These are phyloP conservation scores for Hypomontagnella monticulosa DNA, from an alignment of 495 filamentous ascomycete genomes.

Conservation along the genomic window DNA sequence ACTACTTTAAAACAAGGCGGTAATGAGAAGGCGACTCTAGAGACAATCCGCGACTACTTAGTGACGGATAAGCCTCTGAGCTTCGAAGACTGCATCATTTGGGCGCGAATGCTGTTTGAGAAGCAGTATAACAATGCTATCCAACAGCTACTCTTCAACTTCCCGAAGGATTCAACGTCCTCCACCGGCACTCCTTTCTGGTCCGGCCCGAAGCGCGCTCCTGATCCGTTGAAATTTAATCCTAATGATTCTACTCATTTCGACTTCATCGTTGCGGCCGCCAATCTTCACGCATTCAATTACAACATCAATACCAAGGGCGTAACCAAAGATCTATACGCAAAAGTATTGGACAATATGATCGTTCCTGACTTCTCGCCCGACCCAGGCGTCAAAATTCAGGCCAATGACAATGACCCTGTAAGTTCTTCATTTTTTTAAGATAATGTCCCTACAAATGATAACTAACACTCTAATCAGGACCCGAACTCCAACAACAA, in stretches of 20 bases:
- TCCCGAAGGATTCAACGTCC: conserved; percentile 91
- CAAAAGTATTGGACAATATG: conserved; percentile 86
- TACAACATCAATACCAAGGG: conserved; percentile 90
- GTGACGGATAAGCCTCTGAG: conserved; percentile 90
- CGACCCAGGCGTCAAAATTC: conserved; percentile 92
- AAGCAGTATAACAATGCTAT: conserved; percentile 97
- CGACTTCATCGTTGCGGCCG: conserved; percentile 84
- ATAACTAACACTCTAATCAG: conserved; percentile 41
- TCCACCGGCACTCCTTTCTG: conserved; percentile 93
- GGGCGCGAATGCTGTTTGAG: conserved; percentile 94
- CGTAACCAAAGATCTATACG: conserved; percentile 72
- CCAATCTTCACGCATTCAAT: conserved; percentile 97
- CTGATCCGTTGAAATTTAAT: conserved; percentile 90
- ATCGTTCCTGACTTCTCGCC: conserved; percentile 97
- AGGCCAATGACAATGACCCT: conserved; percentile 93
- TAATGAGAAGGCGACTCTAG: conserved; percentile 94
- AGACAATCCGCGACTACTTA: conserved; percentile 89
- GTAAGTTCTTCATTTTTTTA: conserved; percentile 49
- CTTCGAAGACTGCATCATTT: conserved; percentile 95
- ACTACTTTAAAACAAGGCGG: conserved; percentile 91
- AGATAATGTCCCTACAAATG: conserved; percentile 1
- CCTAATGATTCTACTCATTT: conserved; percentile 83
- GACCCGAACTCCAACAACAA: conserved; percentile 80
- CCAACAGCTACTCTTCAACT: conserved; percentile 96
- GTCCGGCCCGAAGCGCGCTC: conserved; percentile 98